Percentiles rank a stretch among this genome's conserved stretches.
Conservation (phyloP, 441 rosid genomes). For the Populus hybrid region DNA sequence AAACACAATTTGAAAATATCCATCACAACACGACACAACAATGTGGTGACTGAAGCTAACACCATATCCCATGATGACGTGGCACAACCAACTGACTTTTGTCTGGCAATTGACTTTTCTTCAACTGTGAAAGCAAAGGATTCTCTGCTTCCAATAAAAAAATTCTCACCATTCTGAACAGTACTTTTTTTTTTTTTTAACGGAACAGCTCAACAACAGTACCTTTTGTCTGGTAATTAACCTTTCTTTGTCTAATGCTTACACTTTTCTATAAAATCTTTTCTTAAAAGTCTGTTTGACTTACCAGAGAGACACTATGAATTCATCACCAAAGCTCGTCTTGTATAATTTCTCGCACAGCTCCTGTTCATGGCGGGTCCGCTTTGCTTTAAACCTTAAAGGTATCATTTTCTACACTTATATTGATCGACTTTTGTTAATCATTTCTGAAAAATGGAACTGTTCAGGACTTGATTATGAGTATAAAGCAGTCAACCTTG, state of each 20-base stretch:
- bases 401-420: conserved; percentile 21
- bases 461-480: conserved; percentile 46
- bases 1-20: no score
- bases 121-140: neutral
- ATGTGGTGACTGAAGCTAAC: neutral
- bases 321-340: conserved; percentile 30
- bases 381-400: conserved; percentile 57
- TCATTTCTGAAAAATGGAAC: neutral
- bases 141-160: neutral
- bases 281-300: neutral
- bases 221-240: neutral
- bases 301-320: conserved; percentile 11
- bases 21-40: no score
- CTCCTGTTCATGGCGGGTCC: conserved; percentile 69
- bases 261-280: neutral
- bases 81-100: neutral
- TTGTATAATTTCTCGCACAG: conserved; percentile 59
- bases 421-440: neutral
- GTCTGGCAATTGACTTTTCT: neutral
- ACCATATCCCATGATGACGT: neutral
- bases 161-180: neutral
- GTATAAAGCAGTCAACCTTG: conserved; percentile 45
- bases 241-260: neutral
- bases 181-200: no score
- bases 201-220: neutral